phyloP scores from a whole-genome alignment of 2,329 filamentous ascomycete genomes.

The Berkeleyomyces rouxiae region DNA sequence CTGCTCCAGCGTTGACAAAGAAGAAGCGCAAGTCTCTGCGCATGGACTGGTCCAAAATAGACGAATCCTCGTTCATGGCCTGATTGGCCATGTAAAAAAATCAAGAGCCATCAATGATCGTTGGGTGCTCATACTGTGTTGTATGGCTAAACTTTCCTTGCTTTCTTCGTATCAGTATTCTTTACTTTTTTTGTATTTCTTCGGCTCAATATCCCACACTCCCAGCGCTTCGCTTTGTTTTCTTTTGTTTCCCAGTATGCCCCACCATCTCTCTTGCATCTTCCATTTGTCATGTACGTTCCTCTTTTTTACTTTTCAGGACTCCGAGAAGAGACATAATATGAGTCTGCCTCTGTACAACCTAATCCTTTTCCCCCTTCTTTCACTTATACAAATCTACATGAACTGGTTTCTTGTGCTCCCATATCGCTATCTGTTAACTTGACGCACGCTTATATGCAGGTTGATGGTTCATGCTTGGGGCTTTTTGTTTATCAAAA shows the following conservation, averaged over 20 bases:
- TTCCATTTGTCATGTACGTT: background rate
- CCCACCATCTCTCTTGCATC: background rate
- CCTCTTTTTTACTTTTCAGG: no score
- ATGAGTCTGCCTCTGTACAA: no score
- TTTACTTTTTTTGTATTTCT: background rate
- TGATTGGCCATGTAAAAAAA: background rate
- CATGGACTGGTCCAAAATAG: constrained; percentile 1
- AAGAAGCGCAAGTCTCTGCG: background rate
- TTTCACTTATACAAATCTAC: no score
- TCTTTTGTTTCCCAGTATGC: background rate
- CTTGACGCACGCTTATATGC: no score
- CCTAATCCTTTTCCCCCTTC: no score
- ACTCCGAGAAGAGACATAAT: no score
- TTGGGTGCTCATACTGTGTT: background rate
- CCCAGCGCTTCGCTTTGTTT: background rate
- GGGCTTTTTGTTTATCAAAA: no score
- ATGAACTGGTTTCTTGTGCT: no score
- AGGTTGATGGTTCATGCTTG: no score
- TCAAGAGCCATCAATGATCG: background rate
- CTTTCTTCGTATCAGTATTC: background rate
- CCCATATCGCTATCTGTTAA: no score
- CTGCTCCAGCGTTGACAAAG: background rate
- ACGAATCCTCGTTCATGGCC: constrained; percentile 1
- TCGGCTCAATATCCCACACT: background rate
- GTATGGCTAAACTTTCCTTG: background rate